Evolutionary conservation across 163 green algal genomes (phyloP).

Genomic region (Trebouxiophyceae sp.): DNA sequence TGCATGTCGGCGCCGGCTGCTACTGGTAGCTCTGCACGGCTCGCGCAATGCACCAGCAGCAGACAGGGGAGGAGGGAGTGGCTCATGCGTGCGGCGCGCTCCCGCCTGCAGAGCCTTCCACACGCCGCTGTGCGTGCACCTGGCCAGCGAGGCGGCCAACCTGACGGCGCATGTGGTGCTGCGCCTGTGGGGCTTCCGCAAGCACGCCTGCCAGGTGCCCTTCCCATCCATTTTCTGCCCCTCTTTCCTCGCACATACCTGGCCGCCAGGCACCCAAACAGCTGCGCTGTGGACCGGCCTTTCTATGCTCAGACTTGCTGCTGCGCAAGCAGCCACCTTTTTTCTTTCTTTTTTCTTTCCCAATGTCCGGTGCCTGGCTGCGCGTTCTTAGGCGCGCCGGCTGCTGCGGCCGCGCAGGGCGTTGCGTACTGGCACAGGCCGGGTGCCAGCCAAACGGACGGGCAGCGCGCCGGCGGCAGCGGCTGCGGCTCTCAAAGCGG

Average conservation of each 20-base stretch:
- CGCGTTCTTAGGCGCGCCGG: background rate
- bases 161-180: slow-evolving; percentile 3
- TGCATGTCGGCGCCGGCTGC: too few species aligned
- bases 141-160: slow-evolving; percentile 7
- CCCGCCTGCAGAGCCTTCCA: too few species aligned
- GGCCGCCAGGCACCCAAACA: too few species aligned
- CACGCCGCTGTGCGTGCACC: slow-evolving; percentile 34
- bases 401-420: slow-evolving; percentile 9
- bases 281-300: too few species aligned
- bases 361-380: background rate
- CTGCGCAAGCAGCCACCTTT: background rate
- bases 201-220: slow-evolving; percentile 6
- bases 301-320: too few species aligned
- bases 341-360: too few species aligned
- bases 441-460: background rate
- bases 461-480: background rate
- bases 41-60: too few species aligned
- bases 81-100: too few species aligned
- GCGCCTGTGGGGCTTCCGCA: slow-evolving; percentile 2
- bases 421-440: slow-evolving; percentile 11
- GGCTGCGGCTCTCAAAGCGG: too few species aligned
- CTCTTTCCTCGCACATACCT: background rate
- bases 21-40: too few species aligned
- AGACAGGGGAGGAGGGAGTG: too few species aligned
- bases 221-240: background rate